These are phyloP conservation scores for Carex sylvatica DNA, from an alignment of 202 grass and related monocot species.

Conservation along the genomic window DNA sequence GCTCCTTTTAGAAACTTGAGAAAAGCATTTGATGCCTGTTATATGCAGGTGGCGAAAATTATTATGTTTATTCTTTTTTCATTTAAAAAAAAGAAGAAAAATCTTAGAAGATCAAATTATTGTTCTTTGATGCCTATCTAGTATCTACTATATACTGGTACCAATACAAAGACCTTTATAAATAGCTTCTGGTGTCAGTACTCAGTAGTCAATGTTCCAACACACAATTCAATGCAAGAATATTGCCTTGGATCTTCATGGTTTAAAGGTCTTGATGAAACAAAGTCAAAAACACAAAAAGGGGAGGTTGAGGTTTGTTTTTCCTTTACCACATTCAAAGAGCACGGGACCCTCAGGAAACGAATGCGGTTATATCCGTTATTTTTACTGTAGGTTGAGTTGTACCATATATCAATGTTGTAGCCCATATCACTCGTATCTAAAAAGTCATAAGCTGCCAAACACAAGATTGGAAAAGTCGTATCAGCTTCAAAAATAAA, in stretches of 20 bases:
- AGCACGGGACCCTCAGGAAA: constrained; percentile 60
- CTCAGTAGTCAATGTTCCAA: background rate
- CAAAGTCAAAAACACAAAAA: background rate
- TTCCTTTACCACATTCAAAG: constrained; percentile 53
- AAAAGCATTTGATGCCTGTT: constrained; percentile 74
- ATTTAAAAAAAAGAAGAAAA: background rate
- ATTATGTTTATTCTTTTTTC: background rate
- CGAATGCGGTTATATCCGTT: constrained; percentile 12
- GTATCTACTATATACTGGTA: background rate
- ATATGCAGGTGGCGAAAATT: constrained; percentile 1
- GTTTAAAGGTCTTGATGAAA: no score
- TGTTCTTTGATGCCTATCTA: background rate
- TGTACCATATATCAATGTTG: constrained; percentile 86
- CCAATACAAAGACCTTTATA: background rate
- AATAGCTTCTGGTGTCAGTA: background rate
- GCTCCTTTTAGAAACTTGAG: constrained; percentile 66
- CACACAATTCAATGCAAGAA: no score
- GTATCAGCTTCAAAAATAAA: background rate
- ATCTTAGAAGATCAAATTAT: background rate
- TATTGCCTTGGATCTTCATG: no score
- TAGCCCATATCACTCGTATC: constrained; percentile 57
- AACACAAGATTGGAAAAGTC: constrained; percentile 12
- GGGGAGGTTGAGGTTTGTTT: background rate
- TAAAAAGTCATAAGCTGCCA: constrained; percentile 75
- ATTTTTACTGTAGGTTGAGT: constrained; percentile 86